Conservation (phyloP, 176 grass and related monocot species). For the Oryza coarctata region DNA sequence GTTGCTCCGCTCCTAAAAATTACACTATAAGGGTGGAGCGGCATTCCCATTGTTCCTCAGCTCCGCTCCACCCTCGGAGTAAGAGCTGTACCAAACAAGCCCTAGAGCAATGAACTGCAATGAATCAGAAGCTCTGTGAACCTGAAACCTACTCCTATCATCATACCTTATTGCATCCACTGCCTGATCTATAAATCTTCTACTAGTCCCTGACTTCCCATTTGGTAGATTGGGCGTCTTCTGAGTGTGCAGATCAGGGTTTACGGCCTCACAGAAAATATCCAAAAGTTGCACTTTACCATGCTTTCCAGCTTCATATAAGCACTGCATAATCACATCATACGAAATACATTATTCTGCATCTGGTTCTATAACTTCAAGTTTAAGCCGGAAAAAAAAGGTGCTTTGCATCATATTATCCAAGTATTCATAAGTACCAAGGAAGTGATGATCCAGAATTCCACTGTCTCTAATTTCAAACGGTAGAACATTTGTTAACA, state of each 20-base stretch:
- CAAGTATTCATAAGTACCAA: background rate
- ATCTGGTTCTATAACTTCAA: background rate
- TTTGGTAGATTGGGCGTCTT: slow-evolving; percentile 35
- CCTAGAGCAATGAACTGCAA: slow-evolving; percentile 9
- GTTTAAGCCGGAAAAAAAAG: slow-evolving; percentile 3
- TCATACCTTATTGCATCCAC: slow-evolving; percentile 61
- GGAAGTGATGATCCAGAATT: background rate
- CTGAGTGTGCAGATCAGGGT: slow-evolving; percentile 43
- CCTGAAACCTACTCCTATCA: slow-evolving; percentile 19
- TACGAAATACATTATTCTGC: background rate
- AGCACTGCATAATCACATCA: slow-evolving; percentile 54
- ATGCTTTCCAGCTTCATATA: slow-evolving; percentile 79
- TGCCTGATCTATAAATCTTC: slow-evolving; percentile 55
- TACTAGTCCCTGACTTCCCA: slow-evolving; percentile 37
- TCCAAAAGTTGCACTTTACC: slow-evolving; percentile 76
- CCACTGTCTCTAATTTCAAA: background rate
- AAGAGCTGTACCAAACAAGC: too few relatives aligned
- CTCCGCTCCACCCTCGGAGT: too few relatives aligned
- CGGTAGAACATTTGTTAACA: background rate
- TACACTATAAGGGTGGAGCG: too few relatives aligned
- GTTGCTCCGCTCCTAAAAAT: too few relatives aligned
- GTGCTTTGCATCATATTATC: background rate
- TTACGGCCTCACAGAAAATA: slow-evolving; percentile 77
- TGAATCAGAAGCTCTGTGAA: background rate
- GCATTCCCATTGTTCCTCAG: too few relatives aligned